Conservation (phyloP, 441 rosid species). For the Corymbia citriodora region DNA sequence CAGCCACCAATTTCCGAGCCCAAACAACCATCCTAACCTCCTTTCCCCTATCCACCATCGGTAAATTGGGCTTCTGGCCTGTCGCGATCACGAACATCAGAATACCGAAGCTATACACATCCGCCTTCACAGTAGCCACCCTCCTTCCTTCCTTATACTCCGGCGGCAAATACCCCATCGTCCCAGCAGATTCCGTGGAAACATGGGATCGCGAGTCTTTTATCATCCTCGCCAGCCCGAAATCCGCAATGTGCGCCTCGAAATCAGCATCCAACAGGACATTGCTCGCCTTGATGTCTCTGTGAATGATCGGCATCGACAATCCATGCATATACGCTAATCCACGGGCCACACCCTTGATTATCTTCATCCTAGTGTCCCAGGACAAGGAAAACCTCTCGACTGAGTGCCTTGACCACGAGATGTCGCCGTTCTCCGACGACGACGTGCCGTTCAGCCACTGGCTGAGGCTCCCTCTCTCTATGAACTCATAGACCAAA, state of each 20-base stretch:
- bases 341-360: not conserved
- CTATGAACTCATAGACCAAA: not conserved
- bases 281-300: not conserved
- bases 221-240: not conserved
- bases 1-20: conserved; percentile 27
- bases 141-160: not conserved
- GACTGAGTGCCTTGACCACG: not conserved
- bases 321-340: not conserved
- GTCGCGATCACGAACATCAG: not conserved
- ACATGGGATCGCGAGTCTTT: not conserved
- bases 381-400: not conserved
- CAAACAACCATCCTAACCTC: too few species aligned
- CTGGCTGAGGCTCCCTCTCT: not conserved
- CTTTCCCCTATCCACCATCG: too few species aligned
- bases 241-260: not conserved
- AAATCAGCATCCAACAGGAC: not conserved
- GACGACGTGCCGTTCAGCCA: not conserved
- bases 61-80: not conserved
- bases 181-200: not conserved
- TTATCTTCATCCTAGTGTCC: not conserved
- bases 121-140: not conserved
- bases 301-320: not conserved
- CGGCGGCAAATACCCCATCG: not conserved
- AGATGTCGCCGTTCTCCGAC: too few species aligned
- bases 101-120: not conserved